Evolutionary conservation across 257 asterid species (phyloP).

Genomic region (Nicotiana attenuata): DNA sequence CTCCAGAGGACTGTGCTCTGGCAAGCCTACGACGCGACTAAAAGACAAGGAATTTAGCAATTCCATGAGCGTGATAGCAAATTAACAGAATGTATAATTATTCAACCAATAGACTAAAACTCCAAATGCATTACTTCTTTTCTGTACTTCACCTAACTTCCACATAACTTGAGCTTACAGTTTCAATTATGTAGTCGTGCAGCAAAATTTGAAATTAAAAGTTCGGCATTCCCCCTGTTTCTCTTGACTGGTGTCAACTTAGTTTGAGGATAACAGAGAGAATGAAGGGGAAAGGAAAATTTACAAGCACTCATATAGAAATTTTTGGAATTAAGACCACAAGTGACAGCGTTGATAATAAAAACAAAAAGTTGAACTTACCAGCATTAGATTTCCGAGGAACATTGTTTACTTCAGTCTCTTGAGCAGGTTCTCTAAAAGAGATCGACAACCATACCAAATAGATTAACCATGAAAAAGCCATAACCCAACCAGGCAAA

Average conservation of each 20-base stretch:
- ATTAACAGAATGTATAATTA: not conserved
- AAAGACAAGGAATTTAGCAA: not conserved
- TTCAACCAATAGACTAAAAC: not conserved
- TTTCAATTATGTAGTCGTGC: not conserved
- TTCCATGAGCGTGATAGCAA: not conserved
- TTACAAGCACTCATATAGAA: not conserved
- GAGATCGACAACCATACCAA: slow-evolving; percentile 75
- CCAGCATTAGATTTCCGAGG: slow-evolving; percentile 38
- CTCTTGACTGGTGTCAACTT: not conserved
- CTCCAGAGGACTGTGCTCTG: not conserved
- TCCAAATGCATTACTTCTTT: not conserved
- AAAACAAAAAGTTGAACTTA: not conserved
- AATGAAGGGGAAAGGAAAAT: not conserved
- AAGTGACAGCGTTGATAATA: not conserved
- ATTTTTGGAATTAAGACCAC: not conserved
- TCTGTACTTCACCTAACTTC: not conserved
- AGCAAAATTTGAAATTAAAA: not conserved
- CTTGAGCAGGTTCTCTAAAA: slow-evolving; percentile 73
- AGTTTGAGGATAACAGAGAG: not conserved
- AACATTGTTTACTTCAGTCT: slow-evolving; percentile 26
- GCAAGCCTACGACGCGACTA: not conserved
- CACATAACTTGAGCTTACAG: not conserved
- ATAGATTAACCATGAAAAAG: slow-evolving; percentile 70
- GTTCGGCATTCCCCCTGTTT: not conserved
- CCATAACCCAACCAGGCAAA: slow-evolving; percentile 98